A percentile compares a stretch with the other conserved stretches of the same genome.
phyloP scores from a whole-genome alignment of 1,284 basidiomycete genomes.

The Irpex sp. region DNA sequence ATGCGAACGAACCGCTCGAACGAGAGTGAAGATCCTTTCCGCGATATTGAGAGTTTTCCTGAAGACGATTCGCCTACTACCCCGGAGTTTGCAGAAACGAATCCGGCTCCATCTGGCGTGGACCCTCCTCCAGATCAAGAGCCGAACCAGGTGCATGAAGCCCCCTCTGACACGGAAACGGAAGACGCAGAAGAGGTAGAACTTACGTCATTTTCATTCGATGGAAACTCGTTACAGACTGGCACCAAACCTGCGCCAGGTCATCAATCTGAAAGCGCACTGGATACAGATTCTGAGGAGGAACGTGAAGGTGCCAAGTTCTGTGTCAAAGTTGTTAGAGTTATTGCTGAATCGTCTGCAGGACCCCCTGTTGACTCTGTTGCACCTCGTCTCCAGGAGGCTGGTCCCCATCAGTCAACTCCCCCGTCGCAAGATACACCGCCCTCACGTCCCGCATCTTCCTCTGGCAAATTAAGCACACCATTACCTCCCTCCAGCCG shows the following conservation, averaged over 20 bases:
- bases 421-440: slow-evolving; percentile 13
- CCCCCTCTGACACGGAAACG: slow-evolving; percentile 35
- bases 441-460: slow-evolving; percentile 15
- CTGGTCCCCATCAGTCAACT: slow-evolving; percentile 3
- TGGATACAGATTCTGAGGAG: slow-evolving; percentile 13
- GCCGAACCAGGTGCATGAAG: slow-evolving; percentile 47
- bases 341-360: background rate
- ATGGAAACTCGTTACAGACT: slow-evolving; percentile 40
- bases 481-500: slow-evolving; percentile 13
- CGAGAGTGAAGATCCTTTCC: slow-evolving; percentile 80
- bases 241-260: slow-evolving; percentile 30
- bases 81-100: slow-evolving; percentile 20
- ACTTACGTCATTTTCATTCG: slow-evolving; percentile 67
- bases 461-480: slow-evolving; percentile 7
- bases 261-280: slow-evolving; percentile 6
- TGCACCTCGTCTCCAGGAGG: background rate
- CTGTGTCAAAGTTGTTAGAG: background rate
- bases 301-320: background rate
- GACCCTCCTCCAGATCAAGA: slow-evolving; percentile 26
- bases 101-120: slow-evolving; percentile 20
- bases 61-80: slow-evolving; percentile 43
- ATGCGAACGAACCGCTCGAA: slow-evolving; percentile 33
- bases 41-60: slow-evolving; percentile 77
- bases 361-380: background rate
- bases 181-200: slow-evolving; percentile 61